Evolutionary conservation across 31 red algal species (phyloP).

Genomic region (Odonthalia washingtoniensis): DNA sequence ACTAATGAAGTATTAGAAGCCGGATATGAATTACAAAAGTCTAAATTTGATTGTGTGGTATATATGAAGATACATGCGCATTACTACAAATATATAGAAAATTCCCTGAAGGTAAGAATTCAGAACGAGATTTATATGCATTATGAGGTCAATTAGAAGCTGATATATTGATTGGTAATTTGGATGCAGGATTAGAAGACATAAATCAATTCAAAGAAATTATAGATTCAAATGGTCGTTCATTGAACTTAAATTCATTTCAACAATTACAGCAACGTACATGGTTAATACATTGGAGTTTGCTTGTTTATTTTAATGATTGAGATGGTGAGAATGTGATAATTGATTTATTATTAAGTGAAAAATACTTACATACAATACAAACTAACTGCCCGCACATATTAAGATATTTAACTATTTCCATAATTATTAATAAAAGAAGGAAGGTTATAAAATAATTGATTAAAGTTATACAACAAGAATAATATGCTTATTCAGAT

Average conservation of each 20-base stretch:
- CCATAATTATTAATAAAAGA: constrained; percentile 79
- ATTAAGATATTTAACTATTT: constrained; percentile 88
- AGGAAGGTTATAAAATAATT: constrained; percentile 86
- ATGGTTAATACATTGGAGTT: constrained; percentile 98
- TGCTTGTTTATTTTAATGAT: constrained; percentile 97
- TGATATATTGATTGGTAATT: constrained; percentile 78
- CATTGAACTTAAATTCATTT: constrained; percentile 87
- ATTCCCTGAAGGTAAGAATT: constrained; percentile 62
- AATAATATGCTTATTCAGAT: constrained; percentile 82
- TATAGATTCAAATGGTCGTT: constrained; percentile 73
- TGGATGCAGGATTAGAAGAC: constrained; percentile 88
- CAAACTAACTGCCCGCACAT: constrained; percentile 99
- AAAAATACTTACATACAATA: constrained; percentile 95
- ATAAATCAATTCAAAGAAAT: constrained; percentile 81
- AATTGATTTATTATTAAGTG: constrained; percentile 87
- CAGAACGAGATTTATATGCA: constrained; percentile 84
- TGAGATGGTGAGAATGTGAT: constrained; percentile 80
- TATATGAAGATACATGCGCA: constrained; percentile 82
- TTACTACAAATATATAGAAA: constrained; percentile 81
- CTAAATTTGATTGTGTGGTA: constrained; percentile 97
- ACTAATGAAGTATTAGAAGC: constrained; percentile 82
- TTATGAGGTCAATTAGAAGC: constrained; percentile 93
- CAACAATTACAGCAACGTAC: constrained; percentile 95
- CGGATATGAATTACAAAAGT: constrained; percentile 90
- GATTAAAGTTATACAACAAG: constrained; percentile 88